A percentile compares a stretch with the other conserved stretches of the same genome.
These are phyloP conservation scores for Paramecium octaurelia DNA, from an alignment of 73 alveolate genomes.

Conservation along the genomic window DNA sequence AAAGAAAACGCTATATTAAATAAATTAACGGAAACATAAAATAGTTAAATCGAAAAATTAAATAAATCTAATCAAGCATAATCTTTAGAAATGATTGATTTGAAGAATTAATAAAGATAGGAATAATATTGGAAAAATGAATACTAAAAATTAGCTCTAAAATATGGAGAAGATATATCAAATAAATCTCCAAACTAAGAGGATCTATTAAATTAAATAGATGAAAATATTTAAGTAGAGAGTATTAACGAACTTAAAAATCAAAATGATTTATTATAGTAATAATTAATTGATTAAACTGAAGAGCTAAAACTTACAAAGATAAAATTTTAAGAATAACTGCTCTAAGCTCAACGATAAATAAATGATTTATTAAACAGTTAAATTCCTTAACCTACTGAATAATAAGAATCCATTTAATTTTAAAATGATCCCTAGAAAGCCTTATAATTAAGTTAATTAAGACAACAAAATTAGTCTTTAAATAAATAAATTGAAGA, in stretches of 20 bases:
- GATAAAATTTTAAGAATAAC: background rate
- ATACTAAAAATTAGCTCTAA: too few species aligned
- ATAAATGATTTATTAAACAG: background rate
- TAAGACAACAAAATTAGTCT: background rate
- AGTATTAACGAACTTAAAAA: background rate
- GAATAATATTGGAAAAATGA: too few species aligned
- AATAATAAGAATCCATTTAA: background rate
- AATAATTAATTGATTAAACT: background rate
- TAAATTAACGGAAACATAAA: background rate
- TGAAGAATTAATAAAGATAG: background rate
- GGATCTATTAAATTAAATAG: background rate
- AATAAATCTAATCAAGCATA: background rate
- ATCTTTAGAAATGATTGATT: background rate
- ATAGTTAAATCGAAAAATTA: background rate
- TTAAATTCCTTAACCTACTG: background rate
- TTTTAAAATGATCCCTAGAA: background rate
- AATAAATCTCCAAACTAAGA: background rate
- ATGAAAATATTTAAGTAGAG: background rate
- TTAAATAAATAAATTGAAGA: background rate
- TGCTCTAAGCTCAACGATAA: background rate
- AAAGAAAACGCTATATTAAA: background rate
- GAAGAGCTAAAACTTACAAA: background rate
- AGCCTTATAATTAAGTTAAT: background rate
- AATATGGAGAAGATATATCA: background rate
- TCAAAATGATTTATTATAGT: background rate